A percentile compares a stretch with the other conserved stretches of the same genome.
Evolutionary conservation across 805 yeast species (phyloP).

Genomic region (Zygosaccharomyces lentus): DNA sequence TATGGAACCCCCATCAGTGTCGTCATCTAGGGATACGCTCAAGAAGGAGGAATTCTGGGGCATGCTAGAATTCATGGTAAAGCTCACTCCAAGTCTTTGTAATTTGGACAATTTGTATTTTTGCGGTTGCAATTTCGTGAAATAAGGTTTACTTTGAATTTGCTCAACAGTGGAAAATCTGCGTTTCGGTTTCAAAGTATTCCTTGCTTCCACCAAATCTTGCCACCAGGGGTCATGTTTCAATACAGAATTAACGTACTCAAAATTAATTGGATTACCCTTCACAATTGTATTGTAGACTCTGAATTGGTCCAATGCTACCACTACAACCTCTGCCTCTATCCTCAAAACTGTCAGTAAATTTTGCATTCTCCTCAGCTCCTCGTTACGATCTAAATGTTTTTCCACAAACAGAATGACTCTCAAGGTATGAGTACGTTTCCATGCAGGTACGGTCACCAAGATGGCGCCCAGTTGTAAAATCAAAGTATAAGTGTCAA

Average conservation of each 20-base stretch:
- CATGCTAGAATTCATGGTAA: conserved; percentile 66
- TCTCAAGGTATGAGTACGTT: conserved; percentile 64
- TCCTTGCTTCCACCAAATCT: conserved; percentile 57
- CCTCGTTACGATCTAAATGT: conserved; percentile 65
- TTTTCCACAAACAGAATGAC: conserved; percentile 89
- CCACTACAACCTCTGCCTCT: conserved; percentile 71
- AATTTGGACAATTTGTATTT: conserved; percentile 51
- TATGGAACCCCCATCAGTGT: conserved; percentile 26
- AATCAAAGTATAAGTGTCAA: conserved; percentile 92
- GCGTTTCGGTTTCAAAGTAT: conserved; percentile 27
- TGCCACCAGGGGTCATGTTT: conserved; percentile 83
- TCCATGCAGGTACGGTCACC: conserved; percentile 92
- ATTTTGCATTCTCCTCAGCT: conserved; percentile 53
- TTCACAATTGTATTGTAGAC: conserved; percentile 73
- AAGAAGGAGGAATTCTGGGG: conserved; percentile 36
- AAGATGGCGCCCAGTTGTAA: conserved; percentile 90
- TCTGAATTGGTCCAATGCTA: conserved; percentile 55
- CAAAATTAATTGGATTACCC: conserved; percentile 48
- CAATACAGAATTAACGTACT: conserved; percentile 48
- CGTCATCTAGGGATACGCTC: conserved; percentile 30
- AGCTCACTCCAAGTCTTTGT: conserved; percentile 73
- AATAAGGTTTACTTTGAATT: conserved; percentile 20
- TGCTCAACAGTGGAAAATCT: conserved; percentile 34
- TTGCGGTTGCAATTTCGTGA: conserved; percentile 23
- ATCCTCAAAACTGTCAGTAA: conserved; percentile 76